Conservation (phyloP, 352 stramenopile genomes). For the Elongisporangium prolatum region DNA sequence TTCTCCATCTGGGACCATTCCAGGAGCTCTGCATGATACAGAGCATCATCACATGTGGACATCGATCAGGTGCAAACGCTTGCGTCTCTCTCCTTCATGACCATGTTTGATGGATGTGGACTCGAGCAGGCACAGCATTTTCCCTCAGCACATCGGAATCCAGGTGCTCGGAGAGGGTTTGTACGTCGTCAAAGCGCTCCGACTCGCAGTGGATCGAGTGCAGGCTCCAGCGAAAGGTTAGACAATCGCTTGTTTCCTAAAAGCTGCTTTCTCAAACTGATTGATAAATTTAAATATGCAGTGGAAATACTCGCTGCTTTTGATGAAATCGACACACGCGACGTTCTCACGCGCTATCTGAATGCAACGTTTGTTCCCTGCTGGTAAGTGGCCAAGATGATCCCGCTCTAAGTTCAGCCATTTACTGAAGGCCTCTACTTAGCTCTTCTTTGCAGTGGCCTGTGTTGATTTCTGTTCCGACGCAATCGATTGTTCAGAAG, state of each 20-base stretch:
- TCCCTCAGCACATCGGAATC: conserved; percentile 13
- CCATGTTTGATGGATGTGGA: not conserved
- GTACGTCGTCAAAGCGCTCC: conserved; percentile 5
- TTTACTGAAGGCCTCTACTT: conserved; percentile 3
- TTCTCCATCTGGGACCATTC: not conserved
- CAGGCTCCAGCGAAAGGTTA: conserved; percentile 14
- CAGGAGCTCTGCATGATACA: conserved; percentile 3
- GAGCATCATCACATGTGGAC: conserved; percentile 3
- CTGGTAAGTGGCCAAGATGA: conserved; percentile 10
- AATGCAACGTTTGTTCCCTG: conserved; percentile 19
- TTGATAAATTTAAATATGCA: not conserved
- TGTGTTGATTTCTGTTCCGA: not conserved
- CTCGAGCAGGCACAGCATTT: conserved; percentile 1
- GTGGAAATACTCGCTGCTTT: conserved; percentile 15
- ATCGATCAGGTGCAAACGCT: conserved; percentile 4
- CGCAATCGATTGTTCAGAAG: conserved; percentile 4
- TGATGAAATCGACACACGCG: conserved; percentile 7
- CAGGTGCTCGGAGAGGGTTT: conserved; percentile 5
- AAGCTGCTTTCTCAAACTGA: too few species aligned
- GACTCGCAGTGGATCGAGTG: not conserved
- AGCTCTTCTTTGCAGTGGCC: conserved; percentile 6
- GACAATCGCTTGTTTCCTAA: not conserved
- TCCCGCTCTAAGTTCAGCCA: not conserved
- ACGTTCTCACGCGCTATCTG: conserved; percentile 29
- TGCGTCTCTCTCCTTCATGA: not conserved